Evolutionary conservation across 2,329 filamentous ascomycete species (phyloP), one percentile per base, ranked within the genome.

Genomic region (Trichophyton simii): DNA sequence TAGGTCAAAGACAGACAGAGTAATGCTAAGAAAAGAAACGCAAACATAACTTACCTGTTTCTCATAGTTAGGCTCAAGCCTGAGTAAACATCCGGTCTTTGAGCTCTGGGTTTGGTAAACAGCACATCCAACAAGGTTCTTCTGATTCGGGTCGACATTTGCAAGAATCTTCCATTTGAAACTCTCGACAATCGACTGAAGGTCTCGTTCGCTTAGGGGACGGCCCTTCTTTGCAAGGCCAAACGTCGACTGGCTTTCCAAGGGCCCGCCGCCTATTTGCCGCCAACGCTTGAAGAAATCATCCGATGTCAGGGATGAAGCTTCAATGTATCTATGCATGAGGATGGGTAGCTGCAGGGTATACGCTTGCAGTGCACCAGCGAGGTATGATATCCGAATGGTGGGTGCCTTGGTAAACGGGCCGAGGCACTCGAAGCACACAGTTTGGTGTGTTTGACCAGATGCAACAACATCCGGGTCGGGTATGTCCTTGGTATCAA

Each of bases 251-350:
- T 99, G 94, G 0, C 89, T 86, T 74, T 99, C 95, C 34, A 95
- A 83, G 0, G 91, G 87, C 1, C 84, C 84, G 3, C 88, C 90
- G 11, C 94, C 94, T 68, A 99, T 97, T 76, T 99, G 94, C 80
- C 96, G 95, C 94, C 94, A 99, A 59, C 95, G 82, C 80, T 95
- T 96, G 83, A 99, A 99, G 76, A 97, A 99, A 71, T 99, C 94
- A 59, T 99, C 94, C 0, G 87, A 85, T 5, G 83, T 83, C 44
- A 99, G 79, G 61, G 94, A 87, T 0, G 94, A 91, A 0, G 89
- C 84, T 65, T 96, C 91, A 91, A 97, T 96, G 71, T 96, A 99
- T 72, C 96, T 96, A 75, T 97, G 92, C 60, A 92, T 83, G 0
- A 89, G 79, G 3, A 99, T 83, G 0, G 94, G 94, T 3, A 99